Base-by-base conservation (phyloP, 73 alveolate genomes). In the Symbiodinium natans region DNA sequence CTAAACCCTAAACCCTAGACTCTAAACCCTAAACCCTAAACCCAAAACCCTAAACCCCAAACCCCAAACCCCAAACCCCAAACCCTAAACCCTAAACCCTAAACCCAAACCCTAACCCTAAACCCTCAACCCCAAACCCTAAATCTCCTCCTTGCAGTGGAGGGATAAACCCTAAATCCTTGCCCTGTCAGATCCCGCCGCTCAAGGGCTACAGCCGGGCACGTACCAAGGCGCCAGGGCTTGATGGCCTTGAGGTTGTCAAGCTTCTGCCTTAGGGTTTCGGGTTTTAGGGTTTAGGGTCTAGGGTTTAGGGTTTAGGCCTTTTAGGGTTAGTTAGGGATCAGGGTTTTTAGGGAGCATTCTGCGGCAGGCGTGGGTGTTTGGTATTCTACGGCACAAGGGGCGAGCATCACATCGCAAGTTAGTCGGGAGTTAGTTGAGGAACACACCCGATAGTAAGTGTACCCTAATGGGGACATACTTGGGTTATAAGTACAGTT, bases 181-280 rank as follows among this genome's bases (percentile, higher is more conserved):
- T 25, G 75, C 75, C 33, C 29, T 63, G 77, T 29, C 77, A 63
- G 77, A 63, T 63, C 77, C 77, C 77, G 34, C 77, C 77, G 77
- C 77, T 63, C 36, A 63, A 63, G 77, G 77, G 77, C 36, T 63
- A 63, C 34, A 27, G 77, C 77, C 77, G 77, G 31, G 77, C 77
- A 1, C 77, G 77, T 8, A 63, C 77, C 38, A 63, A 63, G 77
- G 77, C 77, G 59, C 59, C 13, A 21, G 25, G 77, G 38, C 10
- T 59, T 17, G 1, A 59, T 1, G 63, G 77, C 2, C 23, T 59
- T 7, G 34, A 27, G 77, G 77, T 59, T n/a, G n/a, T n/a, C n/a
- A n/a, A n/a, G n/a, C n/a, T n/a, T n/a, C n/a, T n/a, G n/a, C n/a
- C 13, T 46, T 56, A 27, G 77, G 38, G 77, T 34, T 59, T 63